These are phyloP conservation scores for Lanmaoa rubissima DNA, from an alignment of 768 basidiomycete species.

Conservation along the genomic window DNA sequence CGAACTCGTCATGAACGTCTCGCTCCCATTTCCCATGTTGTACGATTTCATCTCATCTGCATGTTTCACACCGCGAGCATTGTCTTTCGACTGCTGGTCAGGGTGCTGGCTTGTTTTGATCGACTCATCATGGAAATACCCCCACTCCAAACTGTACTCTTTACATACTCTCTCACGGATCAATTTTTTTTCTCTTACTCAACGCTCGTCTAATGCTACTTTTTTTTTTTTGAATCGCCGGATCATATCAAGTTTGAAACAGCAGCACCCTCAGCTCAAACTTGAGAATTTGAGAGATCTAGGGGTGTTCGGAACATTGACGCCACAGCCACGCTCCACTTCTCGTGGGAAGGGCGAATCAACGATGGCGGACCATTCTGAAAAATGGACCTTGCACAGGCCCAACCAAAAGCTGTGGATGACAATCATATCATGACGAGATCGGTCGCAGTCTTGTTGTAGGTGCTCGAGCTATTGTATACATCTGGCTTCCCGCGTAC, in stretches of 20 bases:
- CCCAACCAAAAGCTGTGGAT: constrained; percentile 13
- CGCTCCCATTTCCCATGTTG: constrained; percentile 7
- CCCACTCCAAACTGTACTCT: constrained; percentile 22
- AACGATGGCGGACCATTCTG: background rate
- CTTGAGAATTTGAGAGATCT: background rate
- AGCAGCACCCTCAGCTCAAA: background rate
- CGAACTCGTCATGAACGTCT: background rate
- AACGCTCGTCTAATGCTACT: background rate
- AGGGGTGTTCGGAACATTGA: background rate
- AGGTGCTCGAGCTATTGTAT: background rate
- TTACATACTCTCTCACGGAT: constrained; percentile 12
- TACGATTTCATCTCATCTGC: constrained; percentile 10
- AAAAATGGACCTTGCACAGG: constrained; percentile 5
- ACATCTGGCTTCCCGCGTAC: constrained; percentile 13
- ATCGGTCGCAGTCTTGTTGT: constrained; percentile 4
- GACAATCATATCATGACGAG: constrained; percentile 9
- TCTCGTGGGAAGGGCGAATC: constrained; percentile 15
- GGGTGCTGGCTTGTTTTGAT: constrained; percentile 16
- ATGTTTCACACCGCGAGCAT: constrained; percentile 8
- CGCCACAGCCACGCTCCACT: constrained; percentile 20
- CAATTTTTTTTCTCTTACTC: background rate
- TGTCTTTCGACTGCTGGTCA: constrained; percentile 21
- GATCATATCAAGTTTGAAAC: background rate
- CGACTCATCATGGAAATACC: constrained; percentile 21
- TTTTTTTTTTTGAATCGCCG: background rate